Conservation (phyloP, 495 filamentous ascomycete species). For the Xylaria nigripes region DNA sequence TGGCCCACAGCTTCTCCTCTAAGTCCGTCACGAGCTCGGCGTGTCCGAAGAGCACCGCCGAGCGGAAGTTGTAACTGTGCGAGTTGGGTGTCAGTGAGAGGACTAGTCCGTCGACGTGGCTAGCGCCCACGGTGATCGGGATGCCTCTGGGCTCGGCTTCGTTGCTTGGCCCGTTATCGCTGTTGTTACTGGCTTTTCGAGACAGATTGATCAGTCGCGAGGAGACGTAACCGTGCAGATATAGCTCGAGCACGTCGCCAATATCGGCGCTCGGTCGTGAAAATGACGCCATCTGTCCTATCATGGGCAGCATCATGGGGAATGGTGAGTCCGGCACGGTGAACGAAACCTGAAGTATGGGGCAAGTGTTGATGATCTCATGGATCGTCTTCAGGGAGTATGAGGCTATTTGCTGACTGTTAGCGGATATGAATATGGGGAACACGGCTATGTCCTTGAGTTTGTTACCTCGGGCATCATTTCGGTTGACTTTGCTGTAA, state of each 20-base stretch:
- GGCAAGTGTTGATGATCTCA: conserved; percentile 64
- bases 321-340: conserved; percentile 55
- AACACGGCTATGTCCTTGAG: background rate
- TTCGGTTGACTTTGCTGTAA: conserved; percentile 65
- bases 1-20: conserved; percentile 73
- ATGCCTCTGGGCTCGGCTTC: conserved; percentile 33
- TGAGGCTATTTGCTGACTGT: conserved; percentile 40
- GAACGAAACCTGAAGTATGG: conserved; percentile 82
- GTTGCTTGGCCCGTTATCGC: conserved; percentile 13
- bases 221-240: conserved; percentile 82
- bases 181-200: conserved; percentile 30
- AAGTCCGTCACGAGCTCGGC: conserved; percentile 57
- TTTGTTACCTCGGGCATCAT: conserved; percentile 54
- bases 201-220: conserved; percentile 67
- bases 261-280: conserved; percentile 52
- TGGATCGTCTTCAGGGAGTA: conserved; percentile 76
- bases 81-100: conserved; percentile 68
- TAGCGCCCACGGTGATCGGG: conserved; percentile 56
- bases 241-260: conserved; percentile 64
- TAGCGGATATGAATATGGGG: background rate
- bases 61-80: conserved; percentile 87
- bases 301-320: conserved; percentile 68
- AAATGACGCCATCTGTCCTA: conserved; percentile 74
- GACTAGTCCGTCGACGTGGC: conserved; percentile 64
- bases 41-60: conserved; percentile 69